Conservation (phyloP, 345 rosid species). For the Eucalyptus shirleyi region DNA sequence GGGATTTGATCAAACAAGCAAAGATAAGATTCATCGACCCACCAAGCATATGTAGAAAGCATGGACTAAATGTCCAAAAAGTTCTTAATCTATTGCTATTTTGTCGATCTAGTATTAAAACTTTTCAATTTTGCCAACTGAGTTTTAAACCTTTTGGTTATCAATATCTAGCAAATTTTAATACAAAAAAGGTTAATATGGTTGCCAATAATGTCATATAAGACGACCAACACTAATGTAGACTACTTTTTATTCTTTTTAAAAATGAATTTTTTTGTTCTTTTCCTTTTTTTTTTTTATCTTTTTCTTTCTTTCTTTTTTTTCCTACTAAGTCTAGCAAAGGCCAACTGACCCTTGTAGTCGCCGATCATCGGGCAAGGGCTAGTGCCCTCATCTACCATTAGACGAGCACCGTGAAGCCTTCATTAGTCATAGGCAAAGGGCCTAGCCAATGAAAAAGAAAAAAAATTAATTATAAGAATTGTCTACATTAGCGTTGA, state of each 20-base stretch:
- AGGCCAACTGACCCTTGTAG: background rate
- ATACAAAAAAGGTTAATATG: too few relatives aligned
- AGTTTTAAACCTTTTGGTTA: rapidly evolving
- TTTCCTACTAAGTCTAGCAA: background rate
- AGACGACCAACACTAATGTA: rapidly evolving
- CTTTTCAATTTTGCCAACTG: too few relatives aligned
- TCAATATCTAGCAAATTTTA: background rate
- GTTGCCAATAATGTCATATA: background rate
- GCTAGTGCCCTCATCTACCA: background rate
- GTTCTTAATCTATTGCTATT: background rate
- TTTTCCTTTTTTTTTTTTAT: too few relatives aligned
- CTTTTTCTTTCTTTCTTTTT: too few relatives aligned
- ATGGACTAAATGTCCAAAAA: background rate
- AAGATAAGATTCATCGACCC: background rate
- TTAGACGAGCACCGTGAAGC: background rate
- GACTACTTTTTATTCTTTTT: too few relatives aligned
- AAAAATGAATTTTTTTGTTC: background rate
- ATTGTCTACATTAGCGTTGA: rapidly evolving
- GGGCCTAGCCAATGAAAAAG: background rate
- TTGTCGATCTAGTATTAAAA: too few relatives aligned
- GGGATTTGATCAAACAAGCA: background rate
- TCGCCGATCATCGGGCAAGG: rapidly evolving
- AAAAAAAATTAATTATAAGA: too few relatives aligned
- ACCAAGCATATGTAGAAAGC: background rate
- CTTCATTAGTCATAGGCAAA: background rate